phyloP scores from a whole-genome alignment of 257 asterid genomes.

The Rehmannia glutinosa region DNA sequence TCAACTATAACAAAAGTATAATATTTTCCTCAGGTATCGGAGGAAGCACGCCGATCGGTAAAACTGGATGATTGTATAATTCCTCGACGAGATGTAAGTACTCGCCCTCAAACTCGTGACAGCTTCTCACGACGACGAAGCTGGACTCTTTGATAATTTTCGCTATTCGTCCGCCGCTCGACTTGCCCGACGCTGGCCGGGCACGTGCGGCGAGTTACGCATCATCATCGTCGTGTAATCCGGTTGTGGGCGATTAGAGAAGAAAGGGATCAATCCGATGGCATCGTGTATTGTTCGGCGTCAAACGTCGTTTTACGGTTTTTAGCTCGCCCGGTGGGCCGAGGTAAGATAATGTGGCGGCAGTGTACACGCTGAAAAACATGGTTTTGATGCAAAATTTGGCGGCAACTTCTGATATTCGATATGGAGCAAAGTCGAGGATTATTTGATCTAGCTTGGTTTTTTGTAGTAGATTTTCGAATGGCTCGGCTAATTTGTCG shows the following conservation, averaged over 20 bases:
- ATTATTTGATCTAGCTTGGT: slow-evolving; percentile 30
- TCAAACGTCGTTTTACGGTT: slow-evolving; percentile 23
- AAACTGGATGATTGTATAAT: slow-evolving; percentile 30
- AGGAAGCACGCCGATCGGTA: slow-evolving; percentile 40
- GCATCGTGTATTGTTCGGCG: slow-evolving; percentile 17
- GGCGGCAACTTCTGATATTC: slow-evolving; percentile 30
- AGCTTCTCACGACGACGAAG: slow-evolving; percentile 31
- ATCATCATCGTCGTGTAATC: too few relatives aligned
- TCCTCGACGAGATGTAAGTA: slow-evolving; percentile 21
- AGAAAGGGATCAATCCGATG: too few relatives aligned
- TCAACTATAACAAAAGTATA: too few relatives aligned
- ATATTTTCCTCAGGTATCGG: slow-evolving; percentile 4
- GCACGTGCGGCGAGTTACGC: slow-evolving; percentile 21
- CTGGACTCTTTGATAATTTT: slow-evolving; percentile 25
- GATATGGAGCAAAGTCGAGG: slow-evolving; percentile 33
- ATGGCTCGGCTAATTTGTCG: slow-evolving; percentile 27
- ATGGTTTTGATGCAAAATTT: slow-evolving; percentile 21
- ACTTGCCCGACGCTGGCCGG: slow-evolving; percentile 31
- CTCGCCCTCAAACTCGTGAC: slow-evolving; percentile 39
- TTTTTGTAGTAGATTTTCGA: slow-evolving; percentile 17
- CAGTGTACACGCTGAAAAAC: slow-evolving; percentile 37
- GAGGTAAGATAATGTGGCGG: slow-evolving; percentile 31
- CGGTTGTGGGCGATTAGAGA: too few relatives aligned
- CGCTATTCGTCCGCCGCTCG: slow-evolving; percentile 36
- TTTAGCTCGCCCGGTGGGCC: slow-evolving; percentile 34